Conservation (phyloP, 148 eudicot species). For the Vaccinium macrocarpon region DNA sequence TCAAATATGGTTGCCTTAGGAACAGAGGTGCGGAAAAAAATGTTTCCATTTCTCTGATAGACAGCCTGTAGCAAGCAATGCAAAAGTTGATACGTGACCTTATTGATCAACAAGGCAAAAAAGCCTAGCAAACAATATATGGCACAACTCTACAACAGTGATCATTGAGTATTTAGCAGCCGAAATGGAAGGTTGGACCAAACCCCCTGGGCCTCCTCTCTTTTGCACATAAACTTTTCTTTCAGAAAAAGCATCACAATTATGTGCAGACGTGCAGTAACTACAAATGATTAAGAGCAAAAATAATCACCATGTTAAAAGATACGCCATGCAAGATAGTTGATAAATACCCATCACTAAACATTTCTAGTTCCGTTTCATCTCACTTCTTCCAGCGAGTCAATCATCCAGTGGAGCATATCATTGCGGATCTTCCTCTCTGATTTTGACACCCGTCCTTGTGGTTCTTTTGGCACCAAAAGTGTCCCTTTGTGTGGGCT, state of each 20-base stretch:
- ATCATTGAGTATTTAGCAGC: background rate
- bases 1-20: background rate
- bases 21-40: background rate
- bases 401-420: background rate
- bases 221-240: background rate
- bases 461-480: background rate
- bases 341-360: too few species aligned
- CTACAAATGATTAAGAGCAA: too few species aligned
- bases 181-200: background rate
- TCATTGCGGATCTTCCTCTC: background rate
- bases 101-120: background rate
- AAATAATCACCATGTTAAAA: too few species aligned
- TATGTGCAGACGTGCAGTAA: background rate
- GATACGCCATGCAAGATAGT: too few species aligned
- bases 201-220: background rate
- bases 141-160: background rate
- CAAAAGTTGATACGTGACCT: background rate
- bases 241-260: background rate
- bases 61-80: slow-evolving; percentile 2
- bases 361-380: too few species aligned
- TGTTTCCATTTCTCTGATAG: slow-evolving; percentile 4
- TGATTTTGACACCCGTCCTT: background rate
- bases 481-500: background rate
- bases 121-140: background rate
- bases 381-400: too few species aligned